These are phyloP conservation scores for Sporothrix variecibatus DNA, from an alignment of 2,329 filamentous ascomycete genomes.

Conservation along the genomic window DNA sequence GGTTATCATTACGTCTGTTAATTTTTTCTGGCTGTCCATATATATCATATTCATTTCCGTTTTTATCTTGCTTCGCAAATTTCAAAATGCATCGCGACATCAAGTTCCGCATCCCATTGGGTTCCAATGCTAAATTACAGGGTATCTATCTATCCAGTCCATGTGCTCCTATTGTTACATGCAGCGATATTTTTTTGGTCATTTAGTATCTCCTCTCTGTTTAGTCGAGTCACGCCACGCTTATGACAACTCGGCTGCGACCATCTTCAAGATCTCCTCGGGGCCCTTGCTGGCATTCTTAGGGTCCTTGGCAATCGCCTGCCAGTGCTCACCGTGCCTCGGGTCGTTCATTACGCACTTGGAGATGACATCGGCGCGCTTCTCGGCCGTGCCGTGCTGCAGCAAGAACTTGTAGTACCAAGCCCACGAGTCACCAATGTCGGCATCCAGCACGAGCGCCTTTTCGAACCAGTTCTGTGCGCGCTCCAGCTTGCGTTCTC, in stretches of 20 bases:
- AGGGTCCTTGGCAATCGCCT: conserved; percentile 81
- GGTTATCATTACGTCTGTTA: background rate
- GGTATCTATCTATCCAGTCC: conserved; percentile 25
- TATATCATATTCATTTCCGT: background rate
- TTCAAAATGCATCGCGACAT: background rate
- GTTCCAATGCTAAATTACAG: conserved; percentile 10
- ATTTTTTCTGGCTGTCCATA: conserved; percentile 4
- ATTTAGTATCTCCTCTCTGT: background rate
- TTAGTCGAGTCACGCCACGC: background rate
- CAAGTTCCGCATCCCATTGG: background rate
- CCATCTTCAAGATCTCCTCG: conserved; percentile 82
- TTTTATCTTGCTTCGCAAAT: background rate
- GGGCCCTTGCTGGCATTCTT: conserved; percentile 71
- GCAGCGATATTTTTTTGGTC: background rate
- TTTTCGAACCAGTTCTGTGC: conserved; percentile 98
- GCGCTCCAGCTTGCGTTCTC: conserved; percentile 86
- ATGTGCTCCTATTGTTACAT: conserved; percentile 13
- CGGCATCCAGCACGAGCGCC: conserved; percentile 82
- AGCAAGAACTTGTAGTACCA: conserved; percentile 95
- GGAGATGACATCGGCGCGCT: conserved; percentile 77
- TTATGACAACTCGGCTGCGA: conserved; percentile 54
- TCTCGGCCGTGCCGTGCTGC: conserved; percentile 93
- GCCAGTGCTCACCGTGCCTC: conserved; percentile 90
- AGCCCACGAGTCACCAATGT: conserved; percentile 91
- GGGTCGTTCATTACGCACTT: conserved; percentile 86